Conservation (phyloP, 805 yeast species). For the Kurtzmaniella cleridarum region DNA sequence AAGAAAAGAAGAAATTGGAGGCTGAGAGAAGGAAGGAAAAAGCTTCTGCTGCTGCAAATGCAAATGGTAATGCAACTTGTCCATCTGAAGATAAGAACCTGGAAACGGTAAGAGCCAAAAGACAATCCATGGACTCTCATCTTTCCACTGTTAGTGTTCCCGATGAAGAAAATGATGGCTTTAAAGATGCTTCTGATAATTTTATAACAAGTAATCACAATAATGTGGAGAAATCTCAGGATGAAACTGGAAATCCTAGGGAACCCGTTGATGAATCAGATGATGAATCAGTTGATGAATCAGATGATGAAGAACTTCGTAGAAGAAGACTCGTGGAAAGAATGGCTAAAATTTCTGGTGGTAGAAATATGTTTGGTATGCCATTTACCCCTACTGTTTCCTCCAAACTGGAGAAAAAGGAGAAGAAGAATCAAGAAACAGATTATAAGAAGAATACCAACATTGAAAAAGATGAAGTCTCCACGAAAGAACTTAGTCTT, state of each 20-base stretch:
- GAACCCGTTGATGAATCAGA: slow-evolving; percentile 46
- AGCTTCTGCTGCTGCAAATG: slow-evolving; percentile 8
- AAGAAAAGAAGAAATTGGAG: slow-evolving; percentile 36
- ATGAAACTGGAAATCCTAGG: slow-evolving; percentile 39
- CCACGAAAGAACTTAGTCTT: slow-evolving; percentile 5
- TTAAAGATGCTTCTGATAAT: neutral
- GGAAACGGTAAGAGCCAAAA: slow-evolving; percentile 10
- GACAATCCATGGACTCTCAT: slow-evolving; percentile 8
- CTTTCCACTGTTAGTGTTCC: slow-evolving; percentile 6
- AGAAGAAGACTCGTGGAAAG: slow-evolving; percentile 78
- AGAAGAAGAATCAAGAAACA: slow-evolving; percentile 17
- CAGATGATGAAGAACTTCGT: slow-evolving; percentile 71
- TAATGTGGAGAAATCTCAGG: slow-evolving; percentile 10
- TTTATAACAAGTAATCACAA: neutral
- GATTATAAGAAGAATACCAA: neutral
- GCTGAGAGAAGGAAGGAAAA: slow-evolving; percentile 19
- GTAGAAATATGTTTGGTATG: slow-evolving; percentile 74
- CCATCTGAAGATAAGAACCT: slow-evolving; percentile 10
- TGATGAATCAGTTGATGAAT: slow-evolving; percentile 51
- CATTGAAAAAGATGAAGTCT: too few relatives aligned
- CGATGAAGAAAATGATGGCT: slow-evolving; percentile 6
- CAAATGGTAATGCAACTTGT: neutral
- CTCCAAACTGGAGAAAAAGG: slow-evolving; percentile 12
- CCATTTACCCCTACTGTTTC: slow-evolving; percentile 5
- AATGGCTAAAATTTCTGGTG: slow-evolving; percentile 95